These are phyloP conservation scores for Saccharomyces kudriavzevii DNA, from an alignment of 805 yeast genomes.

Conservation along the genomic window DNA sequence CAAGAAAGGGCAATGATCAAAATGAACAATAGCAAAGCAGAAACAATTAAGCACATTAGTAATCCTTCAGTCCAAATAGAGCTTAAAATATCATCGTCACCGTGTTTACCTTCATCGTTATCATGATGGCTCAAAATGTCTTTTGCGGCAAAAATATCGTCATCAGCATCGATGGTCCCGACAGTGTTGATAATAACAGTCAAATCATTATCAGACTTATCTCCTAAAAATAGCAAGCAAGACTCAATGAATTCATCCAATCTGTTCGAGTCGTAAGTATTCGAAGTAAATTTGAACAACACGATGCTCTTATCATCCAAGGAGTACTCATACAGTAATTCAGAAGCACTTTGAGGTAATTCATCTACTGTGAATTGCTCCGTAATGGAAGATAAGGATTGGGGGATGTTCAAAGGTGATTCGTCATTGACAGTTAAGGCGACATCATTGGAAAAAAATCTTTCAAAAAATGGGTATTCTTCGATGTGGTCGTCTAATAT, in stretches of 20 bases:
- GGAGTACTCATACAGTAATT: slow-evolving; percentile 14
- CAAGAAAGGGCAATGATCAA: slow-evolving; percentile 60
- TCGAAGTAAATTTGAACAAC: slow-evolving; percentile 19
- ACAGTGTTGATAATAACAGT: slow-evolving; percentile 17
- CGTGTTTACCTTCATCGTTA: slow-evolving; percentile 4
- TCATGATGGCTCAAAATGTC: slow-evolving; percentile 1
- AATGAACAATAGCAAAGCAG: slow-evolving; percentile 49
- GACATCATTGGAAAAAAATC: background rate
- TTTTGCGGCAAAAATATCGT: background rate
- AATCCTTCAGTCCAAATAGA: slow-evolving; percentile 46
- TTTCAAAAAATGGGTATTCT: background rate
- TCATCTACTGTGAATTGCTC: slow-evolving; percentile 3
- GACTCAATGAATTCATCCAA: slow-evolving; percentile 25
- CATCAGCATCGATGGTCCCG: slow-evolving; percentile 2
- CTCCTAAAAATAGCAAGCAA: slow-evolving; percentile 16
- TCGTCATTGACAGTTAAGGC: background rate
- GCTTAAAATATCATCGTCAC: slow-evolving; percentile 21
- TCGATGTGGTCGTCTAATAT: background rate
- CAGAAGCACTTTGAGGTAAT: slow-evolving; percentile 16
- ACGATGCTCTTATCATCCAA: slow-evolving; percentile 14
- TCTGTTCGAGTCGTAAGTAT: slow-evolving; percentile 16
- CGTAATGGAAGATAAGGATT: background rate
- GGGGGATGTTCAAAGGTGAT: background rate
- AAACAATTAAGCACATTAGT: slow-evolving; percentile 64
- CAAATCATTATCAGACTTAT: slow-evolving; percentile 13